These are phyloP conservation scores for Mycena rosella DNA, from an alignment of 768 basidiomycete species.

Conservation along the genomic window DNA sequence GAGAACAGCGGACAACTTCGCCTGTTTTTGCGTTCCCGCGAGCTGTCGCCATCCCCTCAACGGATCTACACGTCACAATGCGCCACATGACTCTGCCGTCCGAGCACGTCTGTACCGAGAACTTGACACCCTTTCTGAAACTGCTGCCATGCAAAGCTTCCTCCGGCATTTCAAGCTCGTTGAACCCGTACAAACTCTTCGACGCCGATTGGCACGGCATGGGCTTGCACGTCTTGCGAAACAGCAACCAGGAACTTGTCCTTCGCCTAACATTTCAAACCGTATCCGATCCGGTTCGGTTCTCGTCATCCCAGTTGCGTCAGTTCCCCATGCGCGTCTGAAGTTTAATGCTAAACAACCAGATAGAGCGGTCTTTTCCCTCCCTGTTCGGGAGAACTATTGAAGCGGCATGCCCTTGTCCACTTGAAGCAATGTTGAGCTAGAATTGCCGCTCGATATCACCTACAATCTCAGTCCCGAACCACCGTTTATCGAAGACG, in stretches of 20 bases:
- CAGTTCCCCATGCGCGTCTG: background rate
- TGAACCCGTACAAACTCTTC: conserved; percentile 88
- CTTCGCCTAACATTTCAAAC: conserved; percentile 78
- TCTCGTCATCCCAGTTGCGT: conserved; percentile 17
- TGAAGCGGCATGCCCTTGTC: conserved; percentile 77
- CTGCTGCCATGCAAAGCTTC: conserved; percentile 91
- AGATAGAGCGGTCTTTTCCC: conserved; percentile 49
- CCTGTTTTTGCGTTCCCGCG: conserved; percentile 63
- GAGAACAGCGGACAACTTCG: conserved; percentile 70
- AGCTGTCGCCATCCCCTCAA: conserved; percentile 50
- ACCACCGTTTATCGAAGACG: conserved; percentile 49
- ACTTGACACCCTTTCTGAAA: conserved; percentile 5
- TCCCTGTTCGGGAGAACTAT: conserved; percentile 77
- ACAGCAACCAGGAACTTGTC: conserved; percentile 58
- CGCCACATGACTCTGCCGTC: conserved; percentile 84
- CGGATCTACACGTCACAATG: conserved; percentile 61
- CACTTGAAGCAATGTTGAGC: conserved; percentile 63
- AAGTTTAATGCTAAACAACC: background rate
- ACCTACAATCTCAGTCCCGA: conserved; percentile 60
- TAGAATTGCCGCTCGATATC: conserved; percentile 59
- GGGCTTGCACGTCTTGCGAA: conserved; percentile 79
- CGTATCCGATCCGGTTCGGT: conserved; percentile 83
- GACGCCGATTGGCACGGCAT: conserved; percentile 94
- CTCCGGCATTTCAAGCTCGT: conserved; percentile 84
- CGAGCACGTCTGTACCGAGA: conserved; percentile 92